Evolutionary conservation across 1,139 yeast genomes (phyloP).

Genomic region (Protomyces gravidus): DNA sequence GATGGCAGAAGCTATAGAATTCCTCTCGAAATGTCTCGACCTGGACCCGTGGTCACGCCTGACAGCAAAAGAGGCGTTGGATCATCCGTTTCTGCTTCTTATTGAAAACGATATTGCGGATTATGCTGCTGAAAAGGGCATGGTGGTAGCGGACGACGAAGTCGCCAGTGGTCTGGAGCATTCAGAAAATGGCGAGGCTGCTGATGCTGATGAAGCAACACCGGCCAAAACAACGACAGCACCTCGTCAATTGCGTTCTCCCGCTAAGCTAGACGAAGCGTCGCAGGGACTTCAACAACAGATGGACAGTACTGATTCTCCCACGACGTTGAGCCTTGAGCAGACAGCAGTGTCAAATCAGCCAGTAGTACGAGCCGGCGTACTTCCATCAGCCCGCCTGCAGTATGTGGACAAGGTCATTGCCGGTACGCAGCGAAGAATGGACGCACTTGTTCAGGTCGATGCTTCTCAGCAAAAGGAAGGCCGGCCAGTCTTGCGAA

Average conservation of each 20-base stretch:
- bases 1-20: constrained; percentile 46
- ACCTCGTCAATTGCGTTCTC: neutral
- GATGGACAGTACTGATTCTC: neutral
- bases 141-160: neutral
- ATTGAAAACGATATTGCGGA: constrained; percentile 7
- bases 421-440: neutral
- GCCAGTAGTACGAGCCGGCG: neutral
- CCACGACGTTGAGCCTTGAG: neutral
- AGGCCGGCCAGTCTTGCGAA: neutral
- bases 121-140: neutral
- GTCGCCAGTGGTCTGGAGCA: neutral
- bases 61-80: constrained; percentile 55
- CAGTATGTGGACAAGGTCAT: neutral
- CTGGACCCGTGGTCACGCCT: constrained; percentile 56
- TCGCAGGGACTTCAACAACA: neutral
- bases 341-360: neutral
- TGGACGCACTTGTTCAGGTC: neutral
- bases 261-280: neutral
- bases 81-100: constrained; percentile 50
- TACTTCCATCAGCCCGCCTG: neutral
- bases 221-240: no score
- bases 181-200: neutral
- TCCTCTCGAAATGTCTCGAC: constrained; percentile 53
- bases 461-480: neutral
- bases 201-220: neutral